Base-by-base conservation (phyloP, 2,329 filamentous ascomycete species). In the Fusarium abutilonis region DNA sequence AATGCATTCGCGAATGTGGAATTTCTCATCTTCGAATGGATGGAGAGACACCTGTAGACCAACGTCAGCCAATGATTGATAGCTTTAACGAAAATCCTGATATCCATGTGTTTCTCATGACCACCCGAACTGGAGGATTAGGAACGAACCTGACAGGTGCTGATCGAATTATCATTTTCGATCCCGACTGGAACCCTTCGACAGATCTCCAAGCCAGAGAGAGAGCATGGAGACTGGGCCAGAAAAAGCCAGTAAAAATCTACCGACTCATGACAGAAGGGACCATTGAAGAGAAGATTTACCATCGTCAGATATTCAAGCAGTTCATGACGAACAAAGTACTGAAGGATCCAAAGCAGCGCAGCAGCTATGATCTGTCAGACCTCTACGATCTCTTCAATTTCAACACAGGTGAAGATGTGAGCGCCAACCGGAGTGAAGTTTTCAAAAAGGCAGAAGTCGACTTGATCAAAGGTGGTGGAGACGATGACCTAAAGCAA, bases 261-360 rank as follows among this genome's bases (percentile, higher is more conserved):
- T 99, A 97, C 74, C 90, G 96, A 32, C 83, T 99, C n/a, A 96
- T 99, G 91, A 97, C 92, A 4, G 92, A 94, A 6, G 95, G 95
- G 2, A 99, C 96, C 0, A 99, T 99, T 21, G 95, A 99, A 73
- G 95, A 99, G 76, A 99, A 99, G 79, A 99, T 99, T 28, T 99
- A 98, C 63, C 94, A 99, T 75, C 90, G 96, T 14, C 95, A 99
- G 72, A 95, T 99, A 46, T 99, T 96, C 82, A 99, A 99, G 76
- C 94, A 98, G 69, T 97, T 98, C 72, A 82, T 99, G 60, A 95
- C 93, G 4, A 97, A 98, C 78, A 98, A 98, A 75, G 93, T 99
- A 7, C 77, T 99, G 46, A 93, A 91, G 68, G 94, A 99, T 69
- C 93, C 95, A 0, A 97, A 96, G 71, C 93, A 98, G 75, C 88